Conservation (phyloP, 2,329 filamentous ascomycete species). For the Plectosphaerella sp. region DNA sequence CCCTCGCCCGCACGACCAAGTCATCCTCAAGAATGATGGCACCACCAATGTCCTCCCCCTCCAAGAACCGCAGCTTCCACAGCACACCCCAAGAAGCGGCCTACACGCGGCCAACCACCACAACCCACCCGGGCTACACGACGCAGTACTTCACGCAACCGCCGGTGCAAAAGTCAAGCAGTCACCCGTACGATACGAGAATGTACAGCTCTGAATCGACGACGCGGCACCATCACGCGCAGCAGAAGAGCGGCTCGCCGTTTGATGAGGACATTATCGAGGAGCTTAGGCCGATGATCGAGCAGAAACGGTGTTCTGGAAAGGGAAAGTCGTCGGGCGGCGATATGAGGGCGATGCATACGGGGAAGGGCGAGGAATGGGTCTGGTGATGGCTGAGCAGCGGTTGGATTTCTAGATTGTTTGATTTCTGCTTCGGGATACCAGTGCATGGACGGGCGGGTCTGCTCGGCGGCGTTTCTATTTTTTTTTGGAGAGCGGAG, state of each 20-base stretch:
- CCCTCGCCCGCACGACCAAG: background rate
- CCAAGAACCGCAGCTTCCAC: background rate
- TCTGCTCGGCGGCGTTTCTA: too few relatives aligned
- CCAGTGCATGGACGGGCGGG: too few relatives aligned
- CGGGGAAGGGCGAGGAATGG: slow-evolving; percentile 1
- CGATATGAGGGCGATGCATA: background rate
- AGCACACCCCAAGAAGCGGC: background rate
- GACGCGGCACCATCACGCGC: background rate
- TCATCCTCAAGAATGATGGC: background rate
- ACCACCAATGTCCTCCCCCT: background rate
- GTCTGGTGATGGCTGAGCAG: background rate
- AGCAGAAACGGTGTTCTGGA: background rate
- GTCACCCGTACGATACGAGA: background rate
- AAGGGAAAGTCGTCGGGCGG: background rate
- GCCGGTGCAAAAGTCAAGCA: background rate
- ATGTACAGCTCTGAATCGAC: slow-evolving; percentile 1
- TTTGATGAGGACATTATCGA: slow-evolving; percentile 4
- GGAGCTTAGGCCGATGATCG: slow-evolving; percentile 3
- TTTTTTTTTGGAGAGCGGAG: too few relatives aligned
- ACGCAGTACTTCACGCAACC: background rate
- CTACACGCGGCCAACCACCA: background rate
- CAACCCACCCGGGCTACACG: background rate
- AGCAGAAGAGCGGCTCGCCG: background rate
- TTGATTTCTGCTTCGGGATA: too few relatives aligned
- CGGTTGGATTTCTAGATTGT: too few relatives aligned